These are phyloP conservation scores for Boletus subparvulus DNA, from an alignment of 768 basidiomycete genomes.

Conservation along the genomic window DNA sequence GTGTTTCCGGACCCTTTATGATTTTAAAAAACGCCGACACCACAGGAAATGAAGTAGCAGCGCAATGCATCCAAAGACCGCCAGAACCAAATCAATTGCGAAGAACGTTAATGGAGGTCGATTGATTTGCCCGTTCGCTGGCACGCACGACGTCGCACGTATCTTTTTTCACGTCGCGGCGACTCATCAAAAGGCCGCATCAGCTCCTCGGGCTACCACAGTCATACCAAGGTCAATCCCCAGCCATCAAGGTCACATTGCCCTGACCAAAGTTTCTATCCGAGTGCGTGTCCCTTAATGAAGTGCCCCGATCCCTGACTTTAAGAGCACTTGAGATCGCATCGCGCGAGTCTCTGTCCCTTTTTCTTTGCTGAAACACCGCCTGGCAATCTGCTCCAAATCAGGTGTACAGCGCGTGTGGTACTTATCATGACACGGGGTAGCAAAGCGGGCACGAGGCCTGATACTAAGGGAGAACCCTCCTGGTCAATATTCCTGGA, in stretches of 20 bases:
- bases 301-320: conserved; percentile 11
- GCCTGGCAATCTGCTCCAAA: conserved; percentile 3
- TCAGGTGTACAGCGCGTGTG: not conserved
- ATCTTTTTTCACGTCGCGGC: conserved; percentile 44
- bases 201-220: conserved; percentile 31
- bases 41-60: conserved; percentile 27
- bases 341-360: not conserved
- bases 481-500: not conserved
- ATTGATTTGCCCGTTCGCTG: conserved; percentile 21
- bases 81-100: conserved; percentile 7
- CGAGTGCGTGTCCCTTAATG: conserved; percentile 9
- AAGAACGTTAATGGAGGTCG: conserved; percentile 13
- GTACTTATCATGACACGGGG: not conserved
- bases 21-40: conserved; percentile 31
- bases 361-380: conserved; percentile 16
- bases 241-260: conserved; percentile 39
- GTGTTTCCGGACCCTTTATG: conserved; percentile 11
- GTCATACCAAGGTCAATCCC: conserved; percentile 33
- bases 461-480: not conserved
- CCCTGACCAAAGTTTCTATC: conserved; percentile 11
- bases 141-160: conserved; percentile 1
- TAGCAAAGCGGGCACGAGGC: conserved; percentile 4
- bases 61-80: conserved; percentile 14
- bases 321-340: conserved; percentile 1
- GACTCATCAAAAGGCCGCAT: conserved; percentile 39